A percentile compares a stretch with the other conserved stretches of the same genome.
Evolutionary conservation across 371 early-diverging fungal species (phyloP).

Genomic region (Dichotomocladium elegans): DNA sequence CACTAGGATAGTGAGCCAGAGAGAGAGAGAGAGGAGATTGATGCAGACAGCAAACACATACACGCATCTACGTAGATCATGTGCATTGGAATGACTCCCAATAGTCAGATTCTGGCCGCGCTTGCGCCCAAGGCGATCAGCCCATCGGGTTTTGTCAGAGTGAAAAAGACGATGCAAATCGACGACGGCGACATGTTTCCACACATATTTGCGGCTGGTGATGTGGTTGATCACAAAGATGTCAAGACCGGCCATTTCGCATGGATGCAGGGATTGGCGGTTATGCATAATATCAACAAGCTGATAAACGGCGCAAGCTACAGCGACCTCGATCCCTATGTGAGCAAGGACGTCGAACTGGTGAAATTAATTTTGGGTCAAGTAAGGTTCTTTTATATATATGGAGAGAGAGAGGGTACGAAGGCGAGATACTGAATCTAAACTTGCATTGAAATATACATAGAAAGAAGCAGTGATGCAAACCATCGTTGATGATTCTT

Average conservation of each 20-base stretch:
- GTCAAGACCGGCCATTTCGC: conserved; percentile 53
- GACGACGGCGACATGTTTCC: conserved; percentile 49
- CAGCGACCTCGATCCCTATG: conserved; percentile 26
- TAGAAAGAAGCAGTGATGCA: conserved; percentile 41
- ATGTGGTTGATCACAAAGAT: conserved; percentile 47
- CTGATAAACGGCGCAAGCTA: conserved; percentile 24
- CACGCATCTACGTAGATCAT: conserved; percentile 33
- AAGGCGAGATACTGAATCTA: background rate
- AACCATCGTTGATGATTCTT: conserved; percentile 29
- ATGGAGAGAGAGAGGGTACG: no score
- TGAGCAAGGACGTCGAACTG: conserved; percentile 33
- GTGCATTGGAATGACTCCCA: conserved; percentile 67
- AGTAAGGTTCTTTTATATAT: conserved; percentile 7
- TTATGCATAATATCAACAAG: conserved; percentile 23
- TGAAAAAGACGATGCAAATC: conserved; percentile 64
- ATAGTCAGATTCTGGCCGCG: conserved; percentile 40
- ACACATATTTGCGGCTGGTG: conserved; percentile 66
- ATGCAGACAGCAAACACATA: no score
- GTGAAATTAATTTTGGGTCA: conserved; percentile 35
- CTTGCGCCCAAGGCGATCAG: conserved; percentile 46
- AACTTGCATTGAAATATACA: no score
- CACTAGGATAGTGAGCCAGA: no score
- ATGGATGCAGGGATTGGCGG: conserved; percentile 39
- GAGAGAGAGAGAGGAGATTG: no score
- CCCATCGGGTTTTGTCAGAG: conserved; percentile 44